Conservation (phyloP, 2,329 filamentous ascomycete genomes). For the Alternaria burnsii region DNA sequence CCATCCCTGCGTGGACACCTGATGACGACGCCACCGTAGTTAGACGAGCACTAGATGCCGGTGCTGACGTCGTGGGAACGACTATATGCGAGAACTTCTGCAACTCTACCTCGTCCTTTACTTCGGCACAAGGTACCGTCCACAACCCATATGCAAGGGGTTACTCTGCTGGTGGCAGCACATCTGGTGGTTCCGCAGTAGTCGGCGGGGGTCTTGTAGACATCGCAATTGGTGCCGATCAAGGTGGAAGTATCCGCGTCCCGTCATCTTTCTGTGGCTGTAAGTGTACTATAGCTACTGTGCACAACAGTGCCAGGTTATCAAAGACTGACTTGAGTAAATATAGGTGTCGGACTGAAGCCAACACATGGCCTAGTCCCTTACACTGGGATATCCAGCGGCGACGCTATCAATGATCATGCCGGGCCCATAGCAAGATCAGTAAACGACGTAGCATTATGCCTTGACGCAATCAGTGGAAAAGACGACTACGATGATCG, state of each 20-base stretch:
- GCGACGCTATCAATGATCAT: constrained; percentile 55
- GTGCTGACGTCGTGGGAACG: constrained; percentile 61
- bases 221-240: constrained; percentile 51
- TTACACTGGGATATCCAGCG: constrained; percentile 57
- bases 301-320: neutral
- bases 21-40: constrained; percentile 64
- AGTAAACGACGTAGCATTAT: constrained; percentile 35
- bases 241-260: constrained; percentile 52
- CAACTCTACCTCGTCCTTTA: constrained; percentile 59
- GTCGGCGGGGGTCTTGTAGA: constrained; percentile 53
- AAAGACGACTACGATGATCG: constrained; percentile 44
- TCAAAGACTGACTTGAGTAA: neutral
- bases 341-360: constrained; percentile 49
- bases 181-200: constrained; percentile 55
- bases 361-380: constrained; percentile 60
- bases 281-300: constrained; percentile 12
- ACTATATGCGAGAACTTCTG: constrained; percentile 65
- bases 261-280: constrained; percentile 49
- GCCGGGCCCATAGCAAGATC: constrained; percentile 45
- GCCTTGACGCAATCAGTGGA: constrained; percentile 42
- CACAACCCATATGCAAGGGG: constrained; percentile 55
- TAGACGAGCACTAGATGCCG: constrained; percentile 60
- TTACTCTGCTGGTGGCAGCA: constrained; percentile 60
- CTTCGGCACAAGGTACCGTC: constrained; percentile 52
- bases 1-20: constrained; percentile 59